These are phyloP conservation scores for Boletus rex-veris DNA, from an alignment of 768 basidiomycete genomes.

Conservation along the genomic window DNA sequence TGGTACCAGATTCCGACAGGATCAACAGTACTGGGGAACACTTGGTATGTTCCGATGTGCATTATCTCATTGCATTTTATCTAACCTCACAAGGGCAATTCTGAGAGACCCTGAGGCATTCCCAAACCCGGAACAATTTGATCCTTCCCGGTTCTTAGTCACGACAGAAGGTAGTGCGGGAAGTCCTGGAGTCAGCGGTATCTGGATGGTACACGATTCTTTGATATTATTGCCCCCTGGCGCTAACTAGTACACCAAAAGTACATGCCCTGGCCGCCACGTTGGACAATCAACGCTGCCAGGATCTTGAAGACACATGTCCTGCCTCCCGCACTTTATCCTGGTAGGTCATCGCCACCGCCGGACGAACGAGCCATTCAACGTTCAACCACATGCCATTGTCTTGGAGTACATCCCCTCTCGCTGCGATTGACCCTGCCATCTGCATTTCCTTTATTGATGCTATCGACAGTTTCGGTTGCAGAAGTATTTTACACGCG, in stretches of 20 bases:
- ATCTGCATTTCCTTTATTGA: too few species aligned
- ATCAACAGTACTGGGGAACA: too few species aligned
- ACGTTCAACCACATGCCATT: too few species aligned
- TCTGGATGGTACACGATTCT: background rate
- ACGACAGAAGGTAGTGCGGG: background rate
- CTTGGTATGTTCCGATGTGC: constrained; percentile 11
- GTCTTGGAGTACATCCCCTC: too few species aligned
- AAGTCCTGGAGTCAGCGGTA: background rate
- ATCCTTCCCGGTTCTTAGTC: constrained; percentile 17
- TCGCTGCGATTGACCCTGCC: too few species aligned
- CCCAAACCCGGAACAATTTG: constrained; percentile 20
- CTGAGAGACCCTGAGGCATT: constrained; percentile 17
- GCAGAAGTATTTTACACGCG: too few species aligned
- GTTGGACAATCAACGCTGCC: background rate
- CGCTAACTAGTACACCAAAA: background rate
- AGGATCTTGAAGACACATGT: background rate
- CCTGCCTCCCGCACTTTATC: background rate
- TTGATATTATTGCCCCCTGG: background rate
- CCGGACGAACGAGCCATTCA: too few species aligned
- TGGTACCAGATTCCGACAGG: constrained; percentile 21
- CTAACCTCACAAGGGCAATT: constrained; percentile 14
- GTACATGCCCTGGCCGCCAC: constrained; percentile 1
- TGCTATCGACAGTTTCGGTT: too few species aligned
- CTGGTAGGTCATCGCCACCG: too few species aligned
- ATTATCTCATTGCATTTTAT: background rate